phyloP scores from a whole-genome alignment of 2,329 filamentous ascomycete species.

The Claviceps spartinae region DNA sequence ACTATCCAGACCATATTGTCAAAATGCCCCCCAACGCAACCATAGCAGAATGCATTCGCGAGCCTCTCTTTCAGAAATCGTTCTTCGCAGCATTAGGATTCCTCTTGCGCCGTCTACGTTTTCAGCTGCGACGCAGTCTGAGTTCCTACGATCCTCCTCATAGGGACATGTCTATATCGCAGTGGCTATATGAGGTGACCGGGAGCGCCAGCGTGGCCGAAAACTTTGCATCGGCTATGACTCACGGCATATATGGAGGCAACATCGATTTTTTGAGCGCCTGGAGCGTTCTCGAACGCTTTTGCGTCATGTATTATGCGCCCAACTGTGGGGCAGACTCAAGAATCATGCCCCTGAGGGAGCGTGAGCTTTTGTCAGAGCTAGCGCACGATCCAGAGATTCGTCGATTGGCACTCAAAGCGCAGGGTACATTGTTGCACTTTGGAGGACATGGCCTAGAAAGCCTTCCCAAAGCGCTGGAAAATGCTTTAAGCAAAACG shows the following conservation, averaged over 20 bases:
- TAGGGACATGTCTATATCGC: conserved; percentile 22
- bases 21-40: conserved; percentile 17
- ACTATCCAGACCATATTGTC: conserved; percentile 64
- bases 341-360: conserved; percentile 24
- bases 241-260: conserved; percentile 89
- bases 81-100: conserved; percentile 16
- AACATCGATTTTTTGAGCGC: conserved; percentile 72
- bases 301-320: conserved; percentile 19
- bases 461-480: conserved; percentile 43
- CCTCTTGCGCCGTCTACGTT: conserved; percentile 11
- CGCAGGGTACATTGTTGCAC: conserved; percentile 20
- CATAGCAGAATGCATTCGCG: conserved; percentile 15
- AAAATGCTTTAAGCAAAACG: conserved; percentile 32
- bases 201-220: conserved; percentile 36
- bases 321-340: conserved; percentile 21
- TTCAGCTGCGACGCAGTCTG: conserved; percentile 5
- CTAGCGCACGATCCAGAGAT: conserved; percentile 17
- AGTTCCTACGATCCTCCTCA: conserved; percentile 2
- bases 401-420: conserved; percentile 17
- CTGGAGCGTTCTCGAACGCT: conserved; percentile 35
- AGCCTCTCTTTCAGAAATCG: conserved; percentile 21
- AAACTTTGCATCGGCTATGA: conserved; percentile 59
- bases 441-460: conserved; percentile 45
- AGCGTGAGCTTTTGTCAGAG: conserved; percentile 16
- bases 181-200: conserved; percentile 21